Evolutionary conservation across 495 filamentous ascomycete genomes (phyloP).

Genomic region (Xylaria palmicola): DNA sequence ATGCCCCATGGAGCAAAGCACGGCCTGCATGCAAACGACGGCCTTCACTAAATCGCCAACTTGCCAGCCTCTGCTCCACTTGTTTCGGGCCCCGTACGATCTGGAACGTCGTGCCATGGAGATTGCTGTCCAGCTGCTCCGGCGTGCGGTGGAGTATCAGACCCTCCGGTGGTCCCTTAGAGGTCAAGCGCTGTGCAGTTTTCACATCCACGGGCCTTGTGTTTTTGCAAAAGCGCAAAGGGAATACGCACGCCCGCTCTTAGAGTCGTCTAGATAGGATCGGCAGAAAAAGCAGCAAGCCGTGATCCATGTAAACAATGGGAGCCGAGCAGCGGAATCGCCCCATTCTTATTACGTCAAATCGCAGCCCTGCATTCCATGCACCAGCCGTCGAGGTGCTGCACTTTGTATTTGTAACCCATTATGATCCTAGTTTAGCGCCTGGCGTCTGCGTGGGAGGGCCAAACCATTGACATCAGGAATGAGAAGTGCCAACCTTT

Average conservation of each 20-base stretch:
- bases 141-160: background rate
- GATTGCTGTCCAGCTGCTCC: background rate
- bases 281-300: background rate
- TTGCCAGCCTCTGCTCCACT: background rate
- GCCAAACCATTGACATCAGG: background rate
- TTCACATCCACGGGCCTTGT: background rate
- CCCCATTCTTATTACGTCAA: constrained; percentile 10
- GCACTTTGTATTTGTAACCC: background rate
- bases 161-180: background rate
- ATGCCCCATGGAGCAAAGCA: too few relatives aligned
- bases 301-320: background rate
- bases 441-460: background rate
- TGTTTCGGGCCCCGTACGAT: background rate
- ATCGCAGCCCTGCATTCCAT: too few relatives aligned
- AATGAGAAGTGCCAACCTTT: background rate
- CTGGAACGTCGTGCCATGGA: background rate
- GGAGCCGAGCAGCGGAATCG: background rate
- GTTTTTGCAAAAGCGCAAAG: background rate
- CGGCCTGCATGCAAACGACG: too few relatives aligned
- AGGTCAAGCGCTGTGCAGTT: constrained; percentile 4
- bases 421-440: background rate
- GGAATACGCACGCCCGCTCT: too few relatives aligned
- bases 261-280: too few relatives aligned
- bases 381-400: too few relatives aligned
- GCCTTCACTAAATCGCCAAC: background rate